Base-by-base conservation (phyloP, 2,329 filamentous ascomycete genomes). In the Cryphonectria japonica region DNA sequence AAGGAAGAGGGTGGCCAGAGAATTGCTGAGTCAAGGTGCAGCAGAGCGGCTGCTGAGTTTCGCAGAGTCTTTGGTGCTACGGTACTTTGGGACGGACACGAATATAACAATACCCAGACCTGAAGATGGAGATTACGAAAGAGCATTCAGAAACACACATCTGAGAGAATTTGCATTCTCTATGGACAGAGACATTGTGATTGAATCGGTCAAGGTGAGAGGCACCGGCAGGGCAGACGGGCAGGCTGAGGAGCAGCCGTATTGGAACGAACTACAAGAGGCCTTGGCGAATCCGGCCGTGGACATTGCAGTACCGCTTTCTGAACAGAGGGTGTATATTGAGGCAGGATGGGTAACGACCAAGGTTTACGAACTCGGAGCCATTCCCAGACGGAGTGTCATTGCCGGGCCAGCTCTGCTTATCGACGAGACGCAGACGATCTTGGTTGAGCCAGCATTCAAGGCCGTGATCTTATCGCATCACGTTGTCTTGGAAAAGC, bases 61-160 rank as follows among this genome's bases (percentile, higher is more conserved):
- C 11, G 76, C 79, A 9, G 76, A 79, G 26, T 84, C 83, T 52
- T 77, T 87, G 3, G 84, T 84, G 66, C 78, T 86, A 73, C 80
- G 84, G 46, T 86, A 86, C 68, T 83, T 85, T 73, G 85, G 85
- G 1, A 85, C 83, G 1, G 84, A 86, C 66, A 85, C 84, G 0
- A 83, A 79, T 29, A 75, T 87, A 50, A 84, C 85, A 80, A 83
- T 87, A 22, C 75, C 83, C 5, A 79, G 78, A 11, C 78, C 80
- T 4, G 73, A 72, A 3, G 77, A 81, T 26, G 77, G 77, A 13
- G 77, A 83, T 66, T 84, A 82, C 67, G 78, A 76, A 0, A 69
- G 74, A 5, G 80, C 80, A 0, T 84, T 85, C 64, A 75, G 76
- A 29, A 75, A 75, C 0, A 76, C 78, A 32, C 83, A 85, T 68